Evolutionary conservation across 1,284 basidiomycete species (phyloP).

Genomic region (Schizophyllum amplum): DNA sequence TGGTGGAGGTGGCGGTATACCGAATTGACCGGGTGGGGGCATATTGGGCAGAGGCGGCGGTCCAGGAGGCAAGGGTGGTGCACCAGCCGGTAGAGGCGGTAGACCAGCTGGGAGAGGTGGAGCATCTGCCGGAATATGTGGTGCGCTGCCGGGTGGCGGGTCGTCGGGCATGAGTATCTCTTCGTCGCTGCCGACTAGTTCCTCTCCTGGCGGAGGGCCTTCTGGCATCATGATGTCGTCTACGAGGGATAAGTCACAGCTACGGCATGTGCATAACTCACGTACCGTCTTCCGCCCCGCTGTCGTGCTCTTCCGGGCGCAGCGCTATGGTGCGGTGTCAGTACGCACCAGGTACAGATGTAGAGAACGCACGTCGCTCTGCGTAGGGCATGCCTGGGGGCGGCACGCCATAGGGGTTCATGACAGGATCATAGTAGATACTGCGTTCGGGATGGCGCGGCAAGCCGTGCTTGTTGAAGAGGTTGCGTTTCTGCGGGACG

Average conservation of each 20-base stretch:
- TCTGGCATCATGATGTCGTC: slow-evolving; percentile 70
- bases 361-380: slow-evolving; percentile 61
- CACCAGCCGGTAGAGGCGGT: neutral
- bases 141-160: slow-evolving; percentile 59
- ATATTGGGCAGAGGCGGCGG: slow-evolving; percentile 15
- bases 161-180: slow-evolving; percentile 86
- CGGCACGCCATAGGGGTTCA: slow-evolving; percentile 93
- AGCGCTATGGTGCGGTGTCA: slow-evolving; percentile 34
- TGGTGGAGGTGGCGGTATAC: slow-evolving; percentile 11
- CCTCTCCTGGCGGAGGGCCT: slow-evolving; percentile 59
- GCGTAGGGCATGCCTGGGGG: slow-evolving; percentile 95
- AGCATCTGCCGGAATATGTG: slow-evolving; percentile 18
- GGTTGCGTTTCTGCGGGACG: slow-evolving; percentile 43
- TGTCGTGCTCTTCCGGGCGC: slow-evolving; percentile 52
- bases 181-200: slow-evolving; percentile 55
- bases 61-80: slow-evolving; percentile 12
- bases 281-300: slow-evolving; percentile 42
- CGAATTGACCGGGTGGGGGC: slow-evolving; percentile 1
- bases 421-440: slow-evolving; percentile 86
- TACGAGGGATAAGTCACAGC: slow-evolving; percentile 7
- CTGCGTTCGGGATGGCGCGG: slow-evolving; percentile 83
- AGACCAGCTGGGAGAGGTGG: neutral
- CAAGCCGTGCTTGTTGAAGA: slow-evolving; percentile 77
- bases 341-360: slow-evolving; percentile 1
- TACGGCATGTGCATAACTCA: neutral